Evolutionary conservation across 306 rosid genomes (phyloP), one percentile per base, ranked within the genome.

Genomic region (Mimosa pudica): DNA sequence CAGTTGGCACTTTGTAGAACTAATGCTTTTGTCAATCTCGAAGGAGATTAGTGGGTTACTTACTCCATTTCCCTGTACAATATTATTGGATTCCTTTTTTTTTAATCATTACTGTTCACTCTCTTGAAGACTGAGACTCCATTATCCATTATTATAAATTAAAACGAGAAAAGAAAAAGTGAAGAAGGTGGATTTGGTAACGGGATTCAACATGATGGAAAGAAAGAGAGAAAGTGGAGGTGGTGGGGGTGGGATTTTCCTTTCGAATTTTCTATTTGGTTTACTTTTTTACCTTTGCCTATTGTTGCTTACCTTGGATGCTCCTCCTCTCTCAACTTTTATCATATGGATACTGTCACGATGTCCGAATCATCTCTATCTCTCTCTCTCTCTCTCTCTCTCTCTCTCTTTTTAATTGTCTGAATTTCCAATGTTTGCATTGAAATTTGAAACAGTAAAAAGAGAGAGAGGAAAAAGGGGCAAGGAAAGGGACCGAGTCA

Each of bases 171-270:
- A 44, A 48, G 49, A 64, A 47, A 52, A 32, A 72, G 49, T 63
- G 70, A 81, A 85, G 52, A 81, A 78, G 84, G 86, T 87, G 97
- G 97, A 82, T 90, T 90, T 85, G 98, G 94, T 91, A 85, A 66
- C 65, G 81, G 91, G 68, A 72, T 82, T 81, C 80, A 82, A 85
- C 52, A 16, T 38, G 46, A 54, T 32, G 17, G 70, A 72, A 57
- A 71, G 75, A 67, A 65, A 35, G 71, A 51, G n/a, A n/a, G n/a
- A n/a, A 20, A 77, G 64, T 58, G 64, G 64, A 10, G 58, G 69
- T 41, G 72, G 57, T 48, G 54, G 54, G 54, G 57, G 76, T 24
- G 72, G 67, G 66, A 42, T 67, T 14, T 54, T 67, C 52, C 69
- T 70, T 55, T 30, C 77, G 60, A 32, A 11, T 52, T 71, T 70